phyloP scores from a whole-genome alignment of 208 protist genomes.

The Leishmania gerbilli region DNA sequence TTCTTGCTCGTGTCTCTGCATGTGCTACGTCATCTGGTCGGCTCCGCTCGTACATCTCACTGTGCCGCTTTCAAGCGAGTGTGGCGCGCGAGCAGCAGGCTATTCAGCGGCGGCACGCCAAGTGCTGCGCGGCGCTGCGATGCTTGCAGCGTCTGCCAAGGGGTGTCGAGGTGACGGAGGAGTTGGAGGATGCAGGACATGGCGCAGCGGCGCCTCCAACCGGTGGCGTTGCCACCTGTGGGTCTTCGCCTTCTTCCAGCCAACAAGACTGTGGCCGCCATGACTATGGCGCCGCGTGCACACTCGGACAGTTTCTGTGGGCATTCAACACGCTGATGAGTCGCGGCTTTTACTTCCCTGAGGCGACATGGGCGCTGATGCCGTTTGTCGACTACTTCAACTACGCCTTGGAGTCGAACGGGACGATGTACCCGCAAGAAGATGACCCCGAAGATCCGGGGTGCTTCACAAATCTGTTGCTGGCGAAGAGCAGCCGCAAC shows the following conservation, averaged over 20 bases:
- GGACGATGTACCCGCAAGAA: constrained; percentile 48
- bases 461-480: constrained; percentile 16
- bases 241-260: not conserved
- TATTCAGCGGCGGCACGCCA: constrained; percentile 38
- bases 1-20: not conserved
- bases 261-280: not conserved
- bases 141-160: constrained; percentile 23
- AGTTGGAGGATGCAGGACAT: not conserved
- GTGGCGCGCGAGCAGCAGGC: constrained; percentile 46
- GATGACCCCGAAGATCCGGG: constrained; percentile 17
- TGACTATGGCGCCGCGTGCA: constrained; percentile 17
- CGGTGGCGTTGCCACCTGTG: not conserved
- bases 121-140: constrained; percentile 40
- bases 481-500: not conserved
- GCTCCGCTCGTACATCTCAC: constrained; percentile 34
- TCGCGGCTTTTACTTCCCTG: constrained; percentile 78
- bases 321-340: constrained; percentile 89
- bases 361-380: constrained; percentile 91
- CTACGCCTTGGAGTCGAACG: constrained; percentile 75
- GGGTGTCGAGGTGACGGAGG: constrained; percentile 15
- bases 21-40: constrained; percentile 14
- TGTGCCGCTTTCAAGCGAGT: constrained; percentile 47
- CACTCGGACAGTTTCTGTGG: constrained; percentile 73
- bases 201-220: not conserved
- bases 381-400: constrained; percentile 94